A percentile compares a stretch with the other conserved stretches of the same genome.
Evolutionary conservation across 768 basidiomycete species (phyloP).

Genomic region (Phanerodontia chrysosporium): DNA sequence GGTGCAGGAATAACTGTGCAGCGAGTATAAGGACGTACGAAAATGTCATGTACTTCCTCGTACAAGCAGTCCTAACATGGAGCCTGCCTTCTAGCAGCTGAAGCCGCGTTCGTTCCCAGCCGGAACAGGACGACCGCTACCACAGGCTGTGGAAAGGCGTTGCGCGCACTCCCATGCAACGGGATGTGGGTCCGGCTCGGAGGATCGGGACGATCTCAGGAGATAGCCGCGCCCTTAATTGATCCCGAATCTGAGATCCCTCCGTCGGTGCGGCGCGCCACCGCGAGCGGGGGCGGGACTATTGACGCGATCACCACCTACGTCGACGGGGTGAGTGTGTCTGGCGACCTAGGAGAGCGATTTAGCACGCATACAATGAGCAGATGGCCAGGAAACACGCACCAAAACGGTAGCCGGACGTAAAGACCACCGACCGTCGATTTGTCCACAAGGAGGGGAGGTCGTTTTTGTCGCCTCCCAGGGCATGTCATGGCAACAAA

Average conservation of each 20-base stretch:
- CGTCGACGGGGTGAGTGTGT: too few relatives aligned
- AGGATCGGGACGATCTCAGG: not conserved
- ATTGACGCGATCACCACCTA: not conserved
- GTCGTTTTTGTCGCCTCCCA: not conserved
- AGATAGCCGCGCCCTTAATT: not conserved
- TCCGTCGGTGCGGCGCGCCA: not conserved
- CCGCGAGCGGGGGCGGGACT: not conserved
- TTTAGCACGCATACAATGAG: not conserved
- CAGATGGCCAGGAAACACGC: not conserved
- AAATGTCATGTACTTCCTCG: too few relatives aligned
- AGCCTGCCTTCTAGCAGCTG: too few relatives aligned
- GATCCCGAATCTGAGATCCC: not conserved
- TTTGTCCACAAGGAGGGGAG: not conserved
- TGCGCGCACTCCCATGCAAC: not conserved
- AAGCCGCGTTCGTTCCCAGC: too few relatives aligned
- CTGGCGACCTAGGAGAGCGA: not conserved
- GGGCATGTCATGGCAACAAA: not conserved
- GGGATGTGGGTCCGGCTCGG: not conserved
- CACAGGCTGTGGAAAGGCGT: not conserved
- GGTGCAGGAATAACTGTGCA: too few relatives aligned
- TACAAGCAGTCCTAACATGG: too few relatives aligned
- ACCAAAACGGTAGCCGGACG: not conserved
- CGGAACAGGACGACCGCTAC: too few relatives aligned
- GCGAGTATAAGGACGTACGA: too few relatives aligned
- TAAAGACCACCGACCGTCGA: not conserved